A percentile compares a stretch with the other conserved stretches of the same genome.
These are phyloP conservation scores for Pholiota molesta DNA, from an alignment of 768 basidiomycete species.

Conservation along the genomic window DNA sequence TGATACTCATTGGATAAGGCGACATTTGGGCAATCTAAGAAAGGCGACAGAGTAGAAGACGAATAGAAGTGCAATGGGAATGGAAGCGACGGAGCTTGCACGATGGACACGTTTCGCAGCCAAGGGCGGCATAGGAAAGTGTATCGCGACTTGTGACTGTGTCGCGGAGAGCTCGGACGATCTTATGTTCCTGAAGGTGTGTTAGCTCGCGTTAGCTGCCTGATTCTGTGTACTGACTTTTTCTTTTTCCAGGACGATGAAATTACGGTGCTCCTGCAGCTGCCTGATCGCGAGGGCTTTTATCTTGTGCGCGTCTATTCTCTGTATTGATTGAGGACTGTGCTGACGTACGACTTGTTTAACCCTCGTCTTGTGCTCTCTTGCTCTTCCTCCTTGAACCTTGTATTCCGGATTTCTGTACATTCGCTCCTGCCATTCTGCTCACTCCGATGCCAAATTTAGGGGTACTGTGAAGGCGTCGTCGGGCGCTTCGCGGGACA, in stretches of 20 bases:
- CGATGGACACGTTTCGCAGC: slow-evolving; percentile 85
- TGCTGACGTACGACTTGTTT: no score
- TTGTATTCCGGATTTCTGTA: no score
- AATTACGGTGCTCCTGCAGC: slow-evolving; percentile 76
- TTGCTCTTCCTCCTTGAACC: no score
- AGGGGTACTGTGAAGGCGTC: slow-evolving; percentile 90
- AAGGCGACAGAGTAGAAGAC: no score
- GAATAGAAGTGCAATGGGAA: slow-evolving; percentile 29
- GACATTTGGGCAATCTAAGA: no score
- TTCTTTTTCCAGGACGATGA: slow-evolving; percentile 69
- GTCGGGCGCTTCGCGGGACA: slow-evolving; percentile 71
- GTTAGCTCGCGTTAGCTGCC: slow-evolving; percentile 24
- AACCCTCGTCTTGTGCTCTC: no score
- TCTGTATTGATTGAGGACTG: no score
- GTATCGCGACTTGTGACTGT: slow-evolving; percentile 74
- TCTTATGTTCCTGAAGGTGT: slow-evolving; percentile 85
- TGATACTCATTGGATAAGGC: no score
- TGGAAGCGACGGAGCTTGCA: slow-evolving; percentile 75
- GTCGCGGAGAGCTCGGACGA: slow-evolving; percentile 74
- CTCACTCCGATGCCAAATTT: background rate
- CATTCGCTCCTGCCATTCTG: no score
- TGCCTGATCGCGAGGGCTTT: slow-evolving; percentile 51
- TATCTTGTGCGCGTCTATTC: slow-evolving; percentile 54
- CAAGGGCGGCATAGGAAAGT: slow-evolving; percentile 85
- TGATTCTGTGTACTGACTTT: background rate